Evolutionary conservation across 139 green algal genomes (phyloP).

Genomic region (Chlamydomonas schloesseri): DNA sequence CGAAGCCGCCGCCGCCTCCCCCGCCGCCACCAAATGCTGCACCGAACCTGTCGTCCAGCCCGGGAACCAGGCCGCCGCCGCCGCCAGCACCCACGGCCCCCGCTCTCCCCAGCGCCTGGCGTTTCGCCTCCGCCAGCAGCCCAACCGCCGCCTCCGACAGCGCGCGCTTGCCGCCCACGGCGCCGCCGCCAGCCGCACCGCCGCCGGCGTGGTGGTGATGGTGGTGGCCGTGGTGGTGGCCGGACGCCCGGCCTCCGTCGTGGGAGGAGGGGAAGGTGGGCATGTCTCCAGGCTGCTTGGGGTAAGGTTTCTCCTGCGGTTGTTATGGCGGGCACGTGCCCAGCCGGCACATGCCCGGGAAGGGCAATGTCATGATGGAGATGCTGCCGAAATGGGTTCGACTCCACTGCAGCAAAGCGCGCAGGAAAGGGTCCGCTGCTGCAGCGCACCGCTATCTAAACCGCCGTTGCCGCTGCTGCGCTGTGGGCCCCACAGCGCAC

Average conservation of each 20-base stretch:
- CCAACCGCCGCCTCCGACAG: constrained; percentile 21
- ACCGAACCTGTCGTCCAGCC: constrained; percentile 21
- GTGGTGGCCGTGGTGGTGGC: not conserved
- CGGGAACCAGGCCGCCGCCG: not conserved
- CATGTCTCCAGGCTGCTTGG: constrained; percentile 69
- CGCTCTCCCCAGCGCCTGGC: not conserved
- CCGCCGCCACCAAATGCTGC: constrained; percentile 17
- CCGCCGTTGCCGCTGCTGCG: too few species aligned
- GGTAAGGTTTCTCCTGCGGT: constrained; percentile 70
- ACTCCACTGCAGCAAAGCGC: too few species aligned
- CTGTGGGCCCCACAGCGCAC: too few species aligned
- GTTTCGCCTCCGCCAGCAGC: not conserved
- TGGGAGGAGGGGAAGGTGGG: constrained; percentile 74
- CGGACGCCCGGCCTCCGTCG: constrained; percentile 11
- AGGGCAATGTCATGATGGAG: too few species aligned
- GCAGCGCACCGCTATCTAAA: too few species aligned
- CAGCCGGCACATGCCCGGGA: too few species aligned
- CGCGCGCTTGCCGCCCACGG: not conserved
- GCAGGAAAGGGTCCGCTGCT: too few species aligned
- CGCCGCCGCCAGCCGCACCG: not conserved
- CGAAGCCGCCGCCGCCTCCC: not conserved
- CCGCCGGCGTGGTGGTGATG: not conserved
- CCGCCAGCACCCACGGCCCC: not conserved
- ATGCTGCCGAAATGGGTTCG: too few species aligned
- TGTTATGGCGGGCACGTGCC: too few species aligned